phyloP scores from a whole-genome alignment of 2,329 filamentous ascomycete genomes.

The Fusarium domesticum region DNA sequence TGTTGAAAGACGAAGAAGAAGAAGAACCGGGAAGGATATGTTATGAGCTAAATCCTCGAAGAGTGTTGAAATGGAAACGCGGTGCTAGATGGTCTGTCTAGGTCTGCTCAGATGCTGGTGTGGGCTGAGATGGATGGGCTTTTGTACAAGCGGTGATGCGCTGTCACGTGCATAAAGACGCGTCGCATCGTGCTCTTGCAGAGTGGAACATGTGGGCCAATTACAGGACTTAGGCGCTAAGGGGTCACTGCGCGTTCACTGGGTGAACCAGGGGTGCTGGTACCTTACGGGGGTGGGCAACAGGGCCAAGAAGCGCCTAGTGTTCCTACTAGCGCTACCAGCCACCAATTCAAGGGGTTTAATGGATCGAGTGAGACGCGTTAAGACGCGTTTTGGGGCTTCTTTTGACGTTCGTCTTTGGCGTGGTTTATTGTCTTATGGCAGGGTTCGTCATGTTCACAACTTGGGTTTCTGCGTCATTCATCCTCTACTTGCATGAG shows the following conservation, averaged over 20 bases:
- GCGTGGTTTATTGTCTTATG: constrained; percentile 5
- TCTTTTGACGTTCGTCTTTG: constrained; percentile 18
- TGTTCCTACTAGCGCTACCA: constrained; percentile 12
- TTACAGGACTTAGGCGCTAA: constrained; percentile 18
- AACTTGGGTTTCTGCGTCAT: neutral
- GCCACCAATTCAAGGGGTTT: constrained; percentile 23
- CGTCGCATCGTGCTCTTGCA: constrained; percentile 34
- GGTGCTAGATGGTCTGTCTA: constrained; percentile 27
- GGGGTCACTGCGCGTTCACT: constrained; percentile 23
- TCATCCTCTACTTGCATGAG: constrained; percentile 10
- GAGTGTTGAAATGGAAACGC: constrained; percentile 25
- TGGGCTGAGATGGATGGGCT: constrained; percentile 33
- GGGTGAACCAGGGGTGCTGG: constrained; percentile 21
- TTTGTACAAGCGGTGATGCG: constrained; percentile 38
- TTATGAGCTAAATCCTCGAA: constrained; percentile 20
- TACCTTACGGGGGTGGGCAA: constrained; percentile 14
- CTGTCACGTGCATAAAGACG: constrained; percentile 39
- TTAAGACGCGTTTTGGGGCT: constrained; percentile 21
- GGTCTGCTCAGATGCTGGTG: constrained; percentile 3
- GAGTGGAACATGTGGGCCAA: constrained; percentile 25
- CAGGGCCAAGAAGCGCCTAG: constrained; percentile 17
- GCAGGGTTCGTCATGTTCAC: neutral
- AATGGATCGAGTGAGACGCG: constrained; percentile 21
- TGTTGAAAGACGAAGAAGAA: constrained; percentile 17
- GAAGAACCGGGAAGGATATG: constrained; percentile 11